A percentile compares a stretch with the other conserved stretches of the same genome.
Evolutionary conservation across 2,329 filamentous ascomycete species (phyloP).

Genomic region (Akanthomyces uredinophilus): DNA sequence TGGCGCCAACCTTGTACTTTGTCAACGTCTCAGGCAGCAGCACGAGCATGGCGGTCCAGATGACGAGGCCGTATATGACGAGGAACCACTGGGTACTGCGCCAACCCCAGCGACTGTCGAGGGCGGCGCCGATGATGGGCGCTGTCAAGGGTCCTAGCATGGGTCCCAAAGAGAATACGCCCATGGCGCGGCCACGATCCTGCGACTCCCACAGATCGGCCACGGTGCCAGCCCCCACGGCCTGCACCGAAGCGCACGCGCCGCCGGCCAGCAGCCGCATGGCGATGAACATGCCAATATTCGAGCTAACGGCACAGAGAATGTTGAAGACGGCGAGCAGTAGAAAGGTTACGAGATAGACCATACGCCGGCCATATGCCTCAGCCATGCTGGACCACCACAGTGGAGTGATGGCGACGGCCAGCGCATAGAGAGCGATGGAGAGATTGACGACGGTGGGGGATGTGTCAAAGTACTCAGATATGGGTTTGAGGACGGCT

Average conservation of each 20-base stretch:
- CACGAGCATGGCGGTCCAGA: constrained; percentile 53
- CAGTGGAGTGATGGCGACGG: constrained; percentile 77
- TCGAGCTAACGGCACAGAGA: constrained; percentile 62
- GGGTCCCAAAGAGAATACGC: constrained; percentile 75
- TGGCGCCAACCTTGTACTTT: not conserved
- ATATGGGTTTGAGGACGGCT: constrained; percentile 65
- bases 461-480: constrained; percentile 55
- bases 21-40: constrained; percentile 23
- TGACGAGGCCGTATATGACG: constrained; percentile 59
- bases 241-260: constrained; percentile 73
- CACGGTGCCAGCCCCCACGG: constrained; percentile 78
- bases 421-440: constrained; percentile 75
- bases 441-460: constrained; percentile 68
- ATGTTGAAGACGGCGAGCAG: constrained; percentile 68
- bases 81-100: constrained; percentile 74
- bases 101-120: constrained; percentile 69
- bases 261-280: constrained; percentile 71
- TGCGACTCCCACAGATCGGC: constrained; percentile 72
- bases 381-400: constrained; percentile 87
- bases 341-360: constrained; percentile 70
- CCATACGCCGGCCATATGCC: constrained; percentile 64
- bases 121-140: constrained; percentile 69
- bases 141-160: constrained; percentile 68
- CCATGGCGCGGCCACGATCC: constrained; percentile 75
- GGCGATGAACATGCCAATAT: constrained; percentile 70